Evolutionary conservation across 176 grass and related monocot genomes (phyloP), one percentile per base, ranked within the genome.

Genomic region (Bolboschoenus planiculmis): DNA sequence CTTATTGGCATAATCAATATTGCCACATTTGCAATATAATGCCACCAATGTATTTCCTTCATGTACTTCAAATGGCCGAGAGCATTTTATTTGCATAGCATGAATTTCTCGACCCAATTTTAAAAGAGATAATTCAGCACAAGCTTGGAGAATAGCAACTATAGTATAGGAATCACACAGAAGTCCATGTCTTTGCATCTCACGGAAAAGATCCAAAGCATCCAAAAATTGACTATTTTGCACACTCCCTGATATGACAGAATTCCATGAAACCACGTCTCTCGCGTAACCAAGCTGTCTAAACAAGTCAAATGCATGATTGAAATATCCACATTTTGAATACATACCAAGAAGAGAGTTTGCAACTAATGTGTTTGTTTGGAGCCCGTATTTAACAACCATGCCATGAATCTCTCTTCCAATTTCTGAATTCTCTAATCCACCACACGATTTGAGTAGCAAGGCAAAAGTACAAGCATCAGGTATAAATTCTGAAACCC

Each of bases 331-430:
- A 48, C 90, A 94, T 85, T 91, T 97, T 76, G 92, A 87, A 57
- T 94, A 97, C 95, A 97, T 94, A 58, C 85, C 78, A 71, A 97
- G 82, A 44, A 97, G 87, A 42, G 95, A 89, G 83, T 97, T 97
- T 75, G 85, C 84, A 65, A 92, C 90, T 2, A 97, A 85, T 50
- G 90, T 90, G 64, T 75, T 88, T 48, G 35, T 53, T 48, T 90
- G 71, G 2, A 94, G 86, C 55, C 88, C 88, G 0, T 3, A 46
- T 85, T 92, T 97, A 75, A 91, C 66, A 5, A 86, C 80, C 33
- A 89, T 62, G 30, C 90, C 90, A 31, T 97, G 92, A 48, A 91
- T 87, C 83, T 88, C 90, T 24, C 27, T 66, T 44, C 92, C 95
- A 50, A 80, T 85, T 20, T 81, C 33, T 0, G 81, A 72, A 37